Evolutionary conservation across 768 basidiomycete species (phyloP).

Genomic region (Myochromella boudieri): DNA sequence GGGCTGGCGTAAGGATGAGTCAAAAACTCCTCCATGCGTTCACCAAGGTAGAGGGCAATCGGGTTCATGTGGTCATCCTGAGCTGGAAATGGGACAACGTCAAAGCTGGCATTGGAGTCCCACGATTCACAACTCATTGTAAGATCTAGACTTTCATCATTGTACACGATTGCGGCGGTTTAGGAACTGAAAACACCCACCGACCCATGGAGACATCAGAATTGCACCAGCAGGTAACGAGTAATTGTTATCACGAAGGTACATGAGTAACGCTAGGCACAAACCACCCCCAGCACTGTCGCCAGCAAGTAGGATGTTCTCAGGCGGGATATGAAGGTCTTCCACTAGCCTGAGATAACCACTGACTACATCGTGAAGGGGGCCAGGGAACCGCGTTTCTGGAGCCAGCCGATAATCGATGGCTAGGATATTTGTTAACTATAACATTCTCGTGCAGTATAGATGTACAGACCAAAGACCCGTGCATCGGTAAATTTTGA

Average conservation of each 20-base stretch:
- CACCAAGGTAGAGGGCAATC: conserved; percentile 90
- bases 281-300: conserved; percentile 95
- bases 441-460: not conserved
- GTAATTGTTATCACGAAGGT: conserved; percentile 90
- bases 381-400: conserved; percentile 92
- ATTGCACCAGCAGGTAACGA: conserved; percentile 83
- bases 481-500: conserved; percentile 88
- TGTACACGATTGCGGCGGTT: not conserved
- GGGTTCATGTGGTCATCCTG: conserved; percentile 89
- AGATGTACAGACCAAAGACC: conserved; percentile 58
- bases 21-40: conserved; percentile 73
- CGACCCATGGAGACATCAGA: conserved; percentile 94
- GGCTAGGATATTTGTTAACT: conserved; percentile 43
- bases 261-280: conserved; percentile 83
- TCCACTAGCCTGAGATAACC: conserved; percentile 86
- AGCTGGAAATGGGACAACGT: conserved; percentile 74
- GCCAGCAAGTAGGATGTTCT: conserved; percentile 86
- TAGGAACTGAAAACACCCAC: conserved; percentile 45
- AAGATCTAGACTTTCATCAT: conserved; percentile 53
- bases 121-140: conserved; percentile 99
- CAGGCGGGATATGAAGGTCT: conserved; percentile 86
- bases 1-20: conserved; percentile 97
- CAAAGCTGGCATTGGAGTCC: conserved; percentile 89
- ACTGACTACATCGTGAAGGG: conserved; percentile 79
- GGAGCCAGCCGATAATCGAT: conserved; percentile 96